Percentiles rank a stretch among this genome's conserved stretches.
Conservation (phyloP, 1,284 basidiomycete genomes). For the Vanrija pseudolonga region DNA sequence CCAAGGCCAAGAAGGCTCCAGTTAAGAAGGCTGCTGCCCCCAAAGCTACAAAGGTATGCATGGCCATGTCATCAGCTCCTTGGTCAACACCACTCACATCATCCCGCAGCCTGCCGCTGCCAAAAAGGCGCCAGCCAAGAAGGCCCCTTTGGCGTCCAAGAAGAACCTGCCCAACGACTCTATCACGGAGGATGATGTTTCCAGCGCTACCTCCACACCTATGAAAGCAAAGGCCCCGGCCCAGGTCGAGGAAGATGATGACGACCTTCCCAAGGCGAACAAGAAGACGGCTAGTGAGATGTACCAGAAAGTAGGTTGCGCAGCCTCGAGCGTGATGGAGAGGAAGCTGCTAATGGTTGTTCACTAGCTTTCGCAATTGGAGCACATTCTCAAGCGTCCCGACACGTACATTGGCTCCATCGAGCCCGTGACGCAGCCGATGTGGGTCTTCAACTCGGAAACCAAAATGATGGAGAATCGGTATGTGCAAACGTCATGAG, state of each 20-base stretch:
- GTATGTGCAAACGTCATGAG: conserved; percentile 15
- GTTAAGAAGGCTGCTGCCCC: conserved; percentile 26
- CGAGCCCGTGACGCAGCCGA: conserved; percentile 73
- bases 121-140: conserved; percentile 53
- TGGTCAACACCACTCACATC: neutral
- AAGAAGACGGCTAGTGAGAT: conserved; percentile 88
- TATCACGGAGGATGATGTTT: conserved; percentile 55
- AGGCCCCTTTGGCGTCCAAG: conserved; percentile 54
- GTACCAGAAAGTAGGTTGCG: conserved; percentile 72
- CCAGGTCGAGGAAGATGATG: conserved; percentile 27
- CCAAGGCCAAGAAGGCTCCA: conserved; percentile 25
- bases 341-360: conserved; percentile 5
- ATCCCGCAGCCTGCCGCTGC: conserved; percentile 28
- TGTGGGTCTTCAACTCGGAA: conserved; percentile 87
- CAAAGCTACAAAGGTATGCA: conserved; percentile 32
- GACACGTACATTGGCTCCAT: conserved; percentile 98
- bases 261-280: conserved; percentile 42
- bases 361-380: conserved; percentile 82
- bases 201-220: conserved; percentile 36
- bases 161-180: conserved; percentile 61
- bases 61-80: neutral
- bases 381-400: conserved; percentile 93
- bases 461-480: conserved; percentile 73
- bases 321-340: neutral
- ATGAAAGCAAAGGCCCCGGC: conserved; percentile 21